phyloP scores from a whole-genome alignment of 331 rosid genomes.

The Rosa hybrid region DNA sequence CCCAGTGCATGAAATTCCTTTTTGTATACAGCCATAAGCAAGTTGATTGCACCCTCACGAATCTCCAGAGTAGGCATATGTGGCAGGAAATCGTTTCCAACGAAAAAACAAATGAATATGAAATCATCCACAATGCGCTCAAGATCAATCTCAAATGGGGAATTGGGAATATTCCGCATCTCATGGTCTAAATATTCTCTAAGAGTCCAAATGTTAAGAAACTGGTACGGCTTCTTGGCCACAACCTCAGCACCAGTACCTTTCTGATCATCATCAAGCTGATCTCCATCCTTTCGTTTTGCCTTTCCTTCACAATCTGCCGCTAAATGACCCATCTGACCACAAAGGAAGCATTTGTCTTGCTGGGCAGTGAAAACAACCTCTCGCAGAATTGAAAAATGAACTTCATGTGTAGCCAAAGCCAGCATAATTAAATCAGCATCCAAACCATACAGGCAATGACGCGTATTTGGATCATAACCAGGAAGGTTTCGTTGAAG shows the following conservation, averaged over 20 bases:
- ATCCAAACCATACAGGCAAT: conserved; percentile 99
- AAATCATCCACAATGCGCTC: conserved; percentile 94
- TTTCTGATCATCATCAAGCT: conserved; percentile 65
- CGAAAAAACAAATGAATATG: conserved; percentile 89
- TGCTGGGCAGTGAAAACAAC: conserved; percentile 87
- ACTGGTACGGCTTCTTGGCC: conserved; percentile 89
- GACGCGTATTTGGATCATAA: conserved; percentile 86
- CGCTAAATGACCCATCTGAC: conserved; percentile 93
- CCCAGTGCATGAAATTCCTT: conserved; percentile 72
- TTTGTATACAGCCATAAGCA: conserved; percentile 87
- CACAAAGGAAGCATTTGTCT: conserved; percentile 91
- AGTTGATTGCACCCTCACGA: conserved; percentile 96
- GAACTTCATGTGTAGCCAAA: conserved; percentile 94
- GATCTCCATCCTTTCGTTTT: conserved; percentile 71
- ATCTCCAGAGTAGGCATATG: conserved; percentile 98
- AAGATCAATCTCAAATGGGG: conserved; percentile 65
- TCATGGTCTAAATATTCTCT: conserved; percentile 90
- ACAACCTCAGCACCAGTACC: conserved; percentile 44
- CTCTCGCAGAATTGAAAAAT: conserved; percentile 95
- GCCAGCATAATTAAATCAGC: conserved; percentile 98
- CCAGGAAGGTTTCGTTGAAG: conserved; percentile 95
- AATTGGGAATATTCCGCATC: conserved; percentile 64
- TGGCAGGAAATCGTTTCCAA: conserved; percentile 95
- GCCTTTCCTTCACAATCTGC: conserved; percentile 83
- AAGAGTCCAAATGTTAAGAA: conserved; percentile 89